Evolutionary conservation across 2,329 filamentous ascomycete genomes (phyloP).

Genomic region (Diaporthe sp.): DNA sequence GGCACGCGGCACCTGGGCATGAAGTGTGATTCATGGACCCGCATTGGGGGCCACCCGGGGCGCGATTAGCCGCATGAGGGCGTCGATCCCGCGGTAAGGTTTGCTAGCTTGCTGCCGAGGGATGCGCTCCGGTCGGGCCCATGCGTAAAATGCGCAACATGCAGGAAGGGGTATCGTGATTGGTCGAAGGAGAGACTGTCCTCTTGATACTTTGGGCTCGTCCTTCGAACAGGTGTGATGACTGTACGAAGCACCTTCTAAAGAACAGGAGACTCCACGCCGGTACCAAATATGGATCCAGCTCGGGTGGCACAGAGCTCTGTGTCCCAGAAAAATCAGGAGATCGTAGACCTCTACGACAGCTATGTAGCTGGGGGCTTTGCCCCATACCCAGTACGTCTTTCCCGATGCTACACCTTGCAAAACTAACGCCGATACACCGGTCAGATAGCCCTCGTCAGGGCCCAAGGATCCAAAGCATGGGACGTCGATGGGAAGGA

Average conservation of each 20-base stretch:
- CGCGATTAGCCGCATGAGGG: constrained; percentile 21
- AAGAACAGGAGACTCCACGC: background rate
- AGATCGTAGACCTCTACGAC: background rate
- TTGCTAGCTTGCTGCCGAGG: constrained; percentile 14
- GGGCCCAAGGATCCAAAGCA: constrained; percentile 35
- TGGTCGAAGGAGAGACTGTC: background rate
- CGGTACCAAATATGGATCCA: background rate
- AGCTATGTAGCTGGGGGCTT: constrained; percentile 20
- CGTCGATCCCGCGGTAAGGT: constrained; percentile 5
- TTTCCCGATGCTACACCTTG: background rate
- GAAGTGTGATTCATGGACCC: constrained; percentile 7
- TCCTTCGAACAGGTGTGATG: background rate
- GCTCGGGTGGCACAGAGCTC: background rate
- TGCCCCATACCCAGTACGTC: constrained; percentile 14
- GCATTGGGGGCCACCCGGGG: background rate
- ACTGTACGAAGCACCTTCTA: background rate
- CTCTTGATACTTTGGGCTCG: background rate
- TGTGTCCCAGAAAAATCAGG: background rate
- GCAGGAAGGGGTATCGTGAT: background rate
- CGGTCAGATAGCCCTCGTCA: constrained; percentile 23
- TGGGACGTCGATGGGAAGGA: constrained; percentile 38
- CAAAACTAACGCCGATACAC: background rate
- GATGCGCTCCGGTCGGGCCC: background rate
- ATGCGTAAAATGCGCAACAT: background rate
- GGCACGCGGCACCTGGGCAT: background rate